Evolutionary conservation across 257 asterid species (phyloP).

Genomic region (Plectranthus barbatus): DNA sequence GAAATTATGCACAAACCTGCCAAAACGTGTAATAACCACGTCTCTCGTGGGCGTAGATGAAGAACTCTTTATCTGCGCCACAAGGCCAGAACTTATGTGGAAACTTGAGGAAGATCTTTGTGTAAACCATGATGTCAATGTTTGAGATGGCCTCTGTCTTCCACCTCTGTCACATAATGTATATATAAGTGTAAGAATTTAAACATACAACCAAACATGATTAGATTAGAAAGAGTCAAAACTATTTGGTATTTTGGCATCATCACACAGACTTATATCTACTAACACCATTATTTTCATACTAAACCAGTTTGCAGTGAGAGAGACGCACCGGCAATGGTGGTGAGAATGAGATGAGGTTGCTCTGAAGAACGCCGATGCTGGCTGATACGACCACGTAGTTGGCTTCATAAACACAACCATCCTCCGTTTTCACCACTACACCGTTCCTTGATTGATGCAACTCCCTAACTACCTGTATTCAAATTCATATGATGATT

Average conservation of each 20-base stretch:
- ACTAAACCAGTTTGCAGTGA: background rate
- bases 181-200: background rate
- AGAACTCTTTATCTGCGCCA: slow-evolving; percentile 73
- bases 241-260: background rate
- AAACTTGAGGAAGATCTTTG: slow-evolving; percentile 79
- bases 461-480: slow-evolving; percentile 67
- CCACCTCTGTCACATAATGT: slow-evolving; percentile 60
- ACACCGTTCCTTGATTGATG: slow-evolving; percentile 69
- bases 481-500: background rate
- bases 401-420: slow-evolving; percentile 61
- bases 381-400: slow-evolving; percentile 70
- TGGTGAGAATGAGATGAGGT: slow-evolving; percentile 61
- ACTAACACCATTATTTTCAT: background rate
- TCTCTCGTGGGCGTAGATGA: slow-evolving; percentile 73
- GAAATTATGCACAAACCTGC: slow-evolving; percentile 48
- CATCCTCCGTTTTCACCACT: slow-evolving; percentile 61
- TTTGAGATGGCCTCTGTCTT: slow-evolving; percentile 69
- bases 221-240: background rate
- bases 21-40: slow-evolving; percentile 94
- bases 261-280: background rate
- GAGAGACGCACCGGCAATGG: slow-evolving; percentile 52
- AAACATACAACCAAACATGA: background rate
- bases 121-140: slow-evolving; percentile 70
- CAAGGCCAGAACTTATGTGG: slow-evolving; percentile 76
- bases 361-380: slow-evolving; percentile 81